Percentiles rank a stretch among this genome's conserved stretches.
phyloP scores from a whole-genome alignment of 768 basidiomycete species.

The Rhizopogon vinicolor region DNA sequence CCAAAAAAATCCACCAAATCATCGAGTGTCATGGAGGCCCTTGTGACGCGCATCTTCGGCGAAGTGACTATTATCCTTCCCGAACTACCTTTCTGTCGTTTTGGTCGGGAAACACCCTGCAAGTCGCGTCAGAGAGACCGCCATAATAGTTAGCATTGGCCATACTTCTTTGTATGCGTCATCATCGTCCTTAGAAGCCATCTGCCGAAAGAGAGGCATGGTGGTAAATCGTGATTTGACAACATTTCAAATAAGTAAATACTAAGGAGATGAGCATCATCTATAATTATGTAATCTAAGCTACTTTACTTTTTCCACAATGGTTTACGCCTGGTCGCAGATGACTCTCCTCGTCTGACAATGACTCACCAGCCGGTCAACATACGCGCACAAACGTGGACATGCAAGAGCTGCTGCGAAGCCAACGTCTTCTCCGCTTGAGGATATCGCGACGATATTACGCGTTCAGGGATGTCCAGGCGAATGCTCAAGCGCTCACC shows the following conservation, averaged over 20 bases:
- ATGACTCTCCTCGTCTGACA: background rate
- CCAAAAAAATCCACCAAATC: constrained; percentile 15
- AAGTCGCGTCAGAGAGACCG: background rate
- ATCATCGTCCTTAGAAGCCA: constrained; percentile 17
- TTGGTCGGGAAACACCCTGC: constrained; percentile 7
- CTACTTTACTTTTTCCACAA: too few relatives aligned
- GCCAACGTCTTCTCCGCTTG: constrained; percentile 22
- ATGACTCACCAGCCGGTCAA: constrained; percentile 11
- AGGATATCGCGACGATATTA: constrained; percentile 26
- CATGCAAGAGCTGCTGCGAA: constrained; percentile 10
- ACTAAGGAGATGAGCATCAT: too few relatives aligned
- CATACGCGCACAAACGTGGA: constrained; percentile 28
- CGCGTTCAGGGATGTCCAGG: constrained; percentile 35
- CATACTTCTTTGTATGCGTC: constrained; percentile 17
- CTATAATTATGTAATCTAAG: background rate
- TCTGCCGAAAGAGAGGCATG: constrained; percentile 2
- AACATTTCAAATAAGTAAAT: too few relatives aligned
- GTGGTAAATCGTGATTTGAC: background rate
- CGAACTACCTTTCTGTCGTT: constrained; percentile 22
- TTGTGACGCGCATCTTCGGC: constrained; percentile 9
- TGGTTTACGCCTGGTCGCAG: too few relatives aligned
- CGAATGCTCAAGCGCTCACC: constrained; percentile 43
- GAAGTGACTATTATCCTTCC: constrained; percentile 9
- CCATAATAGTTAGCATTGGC: background rate
- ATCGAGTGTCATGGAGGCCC: constrained; percentile 14